These are phyloP conservation scores for Tetrahymena malaccensis DNA, from an alignment of 73 alveolate genomes.

Conservation along the genomic window DNA sequence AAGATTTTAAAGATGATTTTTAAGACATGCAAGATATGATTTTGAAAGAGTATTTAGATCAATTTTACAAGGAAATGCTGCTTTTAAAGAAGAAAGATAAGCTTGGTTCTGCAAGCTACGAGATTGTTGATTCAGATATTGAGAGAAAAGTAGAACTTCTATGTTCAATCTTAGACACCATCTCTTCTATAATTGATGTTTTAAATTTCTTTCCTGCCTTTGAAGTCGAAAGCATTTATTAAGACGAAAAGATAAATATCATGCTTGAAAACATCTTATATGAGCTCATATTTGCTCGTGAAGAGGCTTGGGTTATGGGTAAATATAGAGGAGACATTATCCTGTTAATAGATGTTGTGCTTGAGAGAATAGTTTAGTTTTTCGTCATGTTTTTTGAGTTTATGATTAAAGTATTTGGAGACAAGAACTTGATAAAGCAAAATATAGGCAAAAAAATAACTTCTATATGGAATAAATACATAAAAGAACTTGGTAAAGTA, in stretches of 20 bases:
- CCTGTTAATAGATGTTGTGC: neutral
- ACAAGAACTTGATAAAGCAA: neutral
- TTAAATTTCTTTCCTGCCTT: neutral
- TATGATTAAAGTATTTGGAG: neutral
- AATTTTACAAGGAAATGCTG: neutral
- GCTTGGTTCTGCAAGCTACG: neutral
- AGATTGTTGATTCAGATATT: neutral
- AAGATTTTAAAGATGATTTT: neutral
- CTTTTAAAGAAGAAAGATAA: neutral
- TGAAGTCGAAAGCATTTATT: neutral
- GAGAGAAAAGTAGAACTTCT: neutral
- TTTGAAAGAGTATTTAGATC: neutral
- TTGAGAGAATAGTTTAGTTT: neutral
- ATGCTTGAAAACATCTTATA: neutral
- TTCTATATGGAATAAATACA: neutral
- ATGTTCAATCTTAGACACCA: neutral
- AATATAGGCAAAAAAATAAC: neutral
- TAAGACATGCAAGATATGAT: neutral
- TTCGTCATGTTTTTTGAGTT: neutral
- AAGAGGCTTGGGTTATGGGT: neutral
- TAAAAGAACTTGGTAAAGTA: neutral
- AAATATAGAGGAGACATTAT: neutral
- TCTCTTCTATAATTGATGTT: neutral
- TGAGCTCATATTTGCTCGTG: neutral
- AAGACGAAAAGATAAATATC: neutral